These are phyloP conservation scores for Colletotrichum kahawae DNA, from an alignment of 2,329 filamentous ascomycete species.

Conservation along the genomic window DNA sequence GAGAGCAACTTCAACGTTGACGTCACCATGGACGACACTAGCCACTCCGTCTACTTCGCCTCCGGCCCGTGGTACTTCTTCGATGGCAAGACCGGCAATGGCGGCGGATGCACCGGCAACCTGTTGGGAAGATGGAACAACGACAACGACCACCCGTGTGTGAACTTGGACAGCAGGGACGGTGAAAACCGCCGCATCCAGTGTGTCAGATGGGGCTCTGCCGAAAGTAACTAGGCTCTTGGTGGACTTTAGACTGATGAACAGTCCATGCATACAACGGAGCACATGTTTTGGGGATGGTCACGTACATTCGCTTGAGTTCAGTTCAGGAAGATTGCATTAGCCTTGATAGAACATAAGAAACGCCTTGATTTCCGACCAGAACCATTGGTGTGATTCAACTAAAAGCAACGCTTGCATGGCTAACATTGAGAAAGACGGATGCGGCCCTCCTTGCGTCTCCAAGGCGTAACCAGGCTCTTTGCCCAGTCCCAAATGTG, in stretches of 20 bases:
- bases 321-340: neutral
- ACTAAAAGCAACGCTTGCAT: neutral
- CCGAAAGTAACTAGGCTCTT: neutral
- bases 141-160: neutral
- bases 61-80: conserved; percentile 3
- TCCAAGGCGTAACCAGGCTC: neutral
- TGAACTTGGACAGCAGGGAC: neutral
- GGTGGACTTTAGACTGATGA: neutral
- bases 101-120: neutral
- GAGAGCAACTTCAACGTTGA: conserved; percentile 9
- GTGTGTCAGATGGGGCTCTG: neutral
- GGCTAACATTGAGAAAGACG: neutral
- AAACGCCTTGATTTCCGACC: neutral
- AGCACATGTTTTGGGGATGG: neutral
- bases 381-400: neutral
- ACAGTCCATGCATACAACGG: neutral
- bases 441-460: neutral
- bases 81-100: neutral
- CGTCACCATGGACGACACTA: conserved; percentile 4
- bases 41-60: conserved; percentile 9
- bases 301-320: neutral
- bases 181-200: neutral
- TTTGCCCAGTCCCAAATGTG: conserved; percentile 15
- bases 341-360: neutral
- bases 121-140: neutral